Base-by-base conservation (phyloP, 352 stramenopile genomes). In the Aphanomyces stellatus region DNA sequence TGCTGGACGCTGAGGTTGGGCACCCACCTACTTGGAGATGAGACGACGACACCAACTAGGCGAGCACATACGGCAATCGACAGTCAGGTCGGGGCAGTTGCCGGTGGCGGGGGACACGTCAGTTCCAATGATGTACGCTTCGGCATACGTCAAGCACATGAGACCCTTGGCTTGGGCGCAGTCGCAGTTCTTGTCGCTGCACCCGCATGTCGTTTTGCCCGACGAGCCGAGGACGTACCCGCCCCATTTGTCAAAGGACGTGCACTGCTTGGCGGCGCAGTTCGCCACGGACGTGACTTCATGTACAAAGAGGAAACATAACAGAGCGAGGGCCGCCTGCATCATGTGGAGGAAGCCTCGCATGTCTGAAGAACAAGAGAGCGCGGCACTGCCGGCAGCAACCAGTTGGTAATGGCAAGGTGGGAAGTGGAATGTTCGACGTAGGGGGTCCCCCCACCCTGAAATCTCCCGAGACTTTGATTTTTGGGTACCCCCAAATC, bases 61-160 rank as follows among this genome's bases (percentile, higher is more conserved):
- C 37, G 37, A 46, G 37, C 37, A 46, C 22, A 24, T 64, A 64
- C 56, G 30, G 33, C 56, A 64, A 35, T 64, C 56, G 41, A 30
- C 33, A 25, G 30, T 25, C 7, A 1, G 6, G 4, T 17, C n/a
- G 22, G 19, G 19, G 30, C 57, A 65, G 4, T 51, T 57, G 6
- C 42, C 60, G 30, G 8, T 27, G 33, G 15, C 25, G 2, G 34
- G 37, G n/a, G 37, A 46, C 11, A 46, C 17, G 13, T 46, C 11
- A 13, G 33, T 27, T 4, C 31, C 37, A 33, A 65, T 22, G 13
- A 51, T 8, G 8, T 25, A 8, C 5, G n/a, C 42, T 7, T 22
- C 42, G 8, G 42, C 42, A 10, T 25, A 51, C 42, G 2, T 3
- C 49, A 57, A 40, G 25, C 49, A 57, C 30, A 33, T 7, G 27